Evolutionary conservation across 495 filamentous ascomycete species (phyloP), one percentile per base, ranked within the genome.

Genomic region (Amniculicola lignicola): DNA sequence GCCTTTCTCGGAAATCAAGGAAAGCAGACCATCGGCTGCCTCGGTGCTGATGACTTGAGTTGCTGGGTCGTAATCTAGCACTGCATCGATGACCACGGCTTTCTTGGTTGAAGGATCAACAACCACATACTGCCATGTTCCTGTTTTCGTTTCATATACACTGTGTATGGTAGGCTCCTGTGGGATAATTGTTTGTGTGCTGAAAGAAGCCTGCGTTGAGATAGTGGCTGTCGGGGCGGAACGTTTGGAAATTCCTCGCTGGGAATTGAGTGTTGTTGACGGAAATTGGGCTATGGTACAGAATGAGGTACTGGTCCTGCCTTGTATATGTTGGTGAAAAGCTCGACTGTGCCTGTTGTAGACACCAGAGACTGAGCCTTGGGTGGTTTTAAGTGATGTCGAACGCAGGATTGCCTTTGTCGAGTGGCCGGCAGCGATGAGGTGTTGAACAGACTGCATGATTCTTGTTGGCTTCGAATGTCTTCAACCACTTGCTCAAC

Each of bases 81-180:
- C 82, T 1, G 80, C 69, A 61, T 84, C 82, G 51, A 85, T 82
- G 51, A 85, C 77, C 37, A 71, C 72, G 22, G 80, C 77, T 0
- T 59, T 18, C 2, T 49, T 53, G 10, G 79, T 79, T 11, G 63
- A 42, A 0, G 78, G 74, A 59, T 80, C 78, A 3, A 74, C 77
- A 2, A 84, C 72, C n/a, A 85, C 61, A 60, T 82, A 84, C 55
- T 84, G 81, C 78, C 78, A 84, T 38, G 81, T 84, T n/a, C 71
- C 66, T 0, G 79, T 78, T 9, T 56, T 58, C 0, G 51, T 21
- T 41, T 81, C 77, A 55, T 74, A 78, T 6, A 74, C 19, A 36
- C 52, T 45, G 63, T 78, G 70, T 21, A 80, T 69, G 1, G 35
- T 43, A 10, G 60, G 43, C 42, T 49, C 37, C 11, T 37, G 24